These are phyloP conservation scores for Mycena olivaceomarginata DNA, from an alignment of 768 basidiomycete species.

Conservation along the genomic window DNA sequence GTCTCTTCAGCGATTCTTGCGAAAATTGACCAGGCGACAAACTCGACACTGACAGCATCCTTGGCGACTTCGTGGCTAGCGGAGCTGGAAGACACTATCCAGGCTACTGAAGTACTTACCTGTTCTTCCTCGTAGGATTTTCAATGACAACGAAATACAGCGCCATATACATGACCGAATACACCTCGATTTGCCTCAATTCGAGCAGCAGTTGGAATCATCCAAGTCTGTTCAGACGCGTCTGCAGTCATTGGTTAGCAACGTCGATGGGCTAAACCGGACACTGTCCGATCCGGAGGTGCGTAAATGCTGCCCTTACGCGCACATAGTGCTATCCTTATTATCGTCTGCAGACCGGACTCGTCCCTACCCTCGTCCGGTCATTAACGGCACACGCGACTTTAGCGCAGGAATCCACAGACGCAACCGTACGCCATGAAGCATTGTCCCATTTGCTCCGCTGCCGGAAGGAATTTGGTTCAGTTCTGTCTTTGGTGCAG, in stretches of 20 bases:
- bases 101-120: conserved; percentile 77
- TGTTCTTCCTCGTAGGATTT: conserved; percentile 13
- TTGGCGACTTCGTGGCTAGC: conserved; percentile 82
- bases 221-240: conserved; percentile 81
- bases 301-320: conserved; percentile 38
- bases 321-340: conserved; percentile 27
- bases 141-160: conserved; percentile 37
- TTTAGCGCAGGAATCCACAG: conserved; percentile 77
- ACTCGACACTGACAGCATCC: conserved; percentile 73
- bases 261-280: conserved; percentile 71
- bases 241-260: conserved; percentile 67
- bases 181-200: conserved; percentile 75
- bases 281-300: conserved; percentile 79
- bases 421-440: conserved; percentile 70
- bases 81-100: conserved; percentile 84
- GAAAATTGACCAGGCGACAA: conserved; percentile 79
- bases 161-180: conserved; percentile 88
- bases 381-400: conserved; percentile 76
- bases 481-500: conserved; percentile 67
- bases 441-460: conserved; percentile 73
- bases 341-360: conserved; percentile 73
- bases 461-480: conserved; percentile 68
- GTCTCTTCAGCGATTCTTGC: conserved; percentile 83
- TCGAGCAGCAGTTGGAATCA: conserved; percentile 77
- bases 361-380: conserved; percentile 75